These are phyloP conservation scores for Fusarium musae DNA, from an alignment of 2,329 filamentous ascomycete genomes.

Conservation along the genomic window DNA sequence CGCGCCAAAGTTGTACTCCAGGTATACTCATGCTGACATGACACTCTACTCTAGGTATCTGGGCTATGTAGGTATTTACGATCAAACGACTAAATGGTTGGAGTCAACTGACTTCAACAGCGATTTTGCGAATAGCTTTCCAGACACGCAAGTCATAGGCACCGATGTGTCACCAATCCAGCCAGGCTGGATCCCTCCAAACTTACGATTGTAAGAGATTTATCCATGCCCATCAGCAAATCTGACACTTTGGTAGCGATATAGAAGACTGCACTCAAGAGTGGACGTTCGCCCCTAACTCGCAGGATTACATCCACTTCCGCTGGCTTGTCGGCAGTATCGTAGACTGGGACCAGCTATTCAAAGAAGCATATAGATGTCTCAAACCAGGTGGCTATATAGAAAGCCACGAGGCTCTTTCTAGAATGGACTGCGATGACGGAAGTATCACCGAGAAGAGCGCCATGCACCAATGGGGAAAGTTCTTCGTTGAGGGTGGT, in stretches of 20 bases:
- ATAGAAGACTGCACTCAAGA: constrained; percentile 36
- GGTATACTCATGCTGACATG: too few species aligned
- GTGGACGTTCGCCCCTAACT: constrained; percentile 28
- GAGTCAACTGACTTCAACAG: too few species aligned
- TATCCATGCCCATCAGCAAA: too few species aligned
- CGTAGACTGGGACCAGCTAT: constrained; percentile 16
- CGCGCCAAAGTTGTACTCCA: too few species aligned
- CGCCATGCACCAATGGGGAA: constrained; percentile 35
- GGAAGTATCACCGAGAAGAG: constrained; percentile 16
- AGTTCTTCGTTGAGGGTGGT: constrained; percentile 28
- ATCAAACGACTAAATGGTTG: too few species aligned
- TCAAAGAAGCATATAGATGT: constrained; percentile 23
- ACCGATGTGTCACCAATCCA: constrained; percentile 34
- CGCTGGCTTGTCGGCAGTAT: constrained; percentile 33
- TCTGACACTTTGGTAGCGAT: not conserved
- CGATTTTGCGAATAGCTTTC: constrained; percentile 25
- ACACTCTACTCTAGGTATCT: too few species aligned
- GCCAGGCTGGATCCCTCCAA: constrained; percentile 24
- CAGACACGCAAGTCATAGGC: constrained; percentile 16
- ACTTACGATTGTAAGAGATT: constrained; percentile 25
- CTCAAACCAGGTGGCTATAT: constrained; percentile 24
- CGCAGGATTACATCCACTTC: constrained; percentile 30
- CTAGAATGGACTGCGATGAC: constrained; percentile 25
- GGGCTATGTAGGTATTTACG: too few species aligned
- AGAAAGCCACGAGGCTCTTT: constrained; percentile 30